phyloP scores from a whole-genome alignment of 176 grass and related monocot genomes.

The Coix lacrymajobi region DNA sequence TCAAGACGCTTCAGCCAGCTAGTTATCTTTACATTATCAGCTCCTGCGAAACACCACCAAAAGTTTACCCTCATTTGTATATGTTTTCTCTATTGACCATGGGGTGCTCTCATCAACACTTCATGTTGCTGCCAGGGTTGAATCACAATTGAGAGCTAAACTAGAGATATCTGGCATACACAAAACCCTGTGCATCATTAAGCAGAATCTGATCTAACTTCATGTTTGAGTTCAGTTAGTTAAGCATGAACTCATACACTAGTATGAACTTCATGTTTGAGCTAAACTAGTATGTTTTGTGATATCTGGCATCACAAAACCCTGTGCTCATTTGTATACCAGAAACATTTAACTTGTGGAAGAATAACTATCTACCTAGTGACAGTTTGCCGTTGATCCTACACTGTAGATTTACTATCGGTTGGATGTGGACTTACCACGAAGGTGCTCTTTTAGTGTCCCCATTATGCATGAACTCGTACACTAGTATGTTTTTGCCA shows the following conservation, averaged over 20 bases:
- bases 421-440: constrained; percentile 45
- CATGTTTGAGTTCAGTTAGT: not conserved
- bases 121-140: not conserved
- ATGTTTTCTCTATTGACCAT: not conserved
- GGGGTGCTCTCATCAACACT: not conserved
- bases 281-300: no score
- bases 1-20: constrained; percentile 95
- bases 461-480: constrained; percentile 98
- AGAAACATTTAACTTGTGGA: not conserved
- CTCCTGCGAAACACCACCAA: constrained; percentile 52
- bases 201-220: not conserved
- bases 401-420: constrained; percentile 4
- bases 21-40: constrained; percentile 58
- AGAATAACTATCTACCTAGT: constrained; percentile 1
- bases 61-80: not conserved
- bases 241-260: no score
- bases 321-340: no score
- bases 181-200: not conserved
- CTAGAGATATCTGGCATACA: not conserved
- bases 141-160: not conserved
- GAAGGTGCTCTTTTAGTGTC: constrained; percentile 80
- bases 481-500: constrained; percentile 91
- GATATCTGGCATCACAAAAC: no score
- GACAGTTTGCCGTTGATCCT: not conserved
- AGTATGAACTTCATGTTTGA: no score